Percentiles rank a stretch among this genome's conserved stretches.
These are phyloP conservation scores for Geotrichum fermentans DNA, from an alignment of 1,139 yeast species.

Conservation along the genomic window DNA sequence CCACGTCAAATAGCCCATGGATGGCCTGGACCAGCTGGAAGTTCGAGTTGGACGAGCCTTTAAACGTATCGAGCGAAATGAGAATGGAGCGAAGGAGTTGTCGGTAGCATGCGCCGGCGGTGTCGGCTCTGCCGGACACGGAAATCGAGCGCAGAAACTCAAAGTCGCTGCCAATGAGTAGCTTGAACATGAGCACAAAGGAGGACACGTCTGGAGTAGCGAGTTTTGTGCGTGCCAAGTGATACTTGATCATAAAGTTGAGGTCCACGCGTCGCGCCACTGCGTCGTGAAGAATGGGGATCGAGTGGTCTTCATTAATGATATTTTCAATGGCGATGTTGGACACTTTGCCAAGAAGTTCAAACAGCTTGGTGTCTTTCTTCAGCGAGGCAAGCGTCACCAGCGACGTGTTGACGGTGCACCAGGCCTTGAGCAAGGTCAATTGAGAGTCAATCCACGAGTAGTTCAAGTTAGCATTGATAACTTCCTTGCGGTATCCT, in stretches of 20 bases:
- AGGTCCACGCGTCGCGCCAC: slow-evolving; percentile 63
- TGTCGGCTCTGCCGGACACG: slow-evolving; percentile 9
- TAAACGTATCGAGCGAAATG: slow-evolving; percentile 29
- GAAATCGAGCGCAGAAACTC: slow-evolving; percentile 24
- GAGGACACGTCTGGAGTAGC: slow-evolving; percentile 21
- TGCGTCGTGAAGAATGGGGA: slow-evolving; percentile 47
- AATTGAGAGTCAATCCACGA: slow-evolving; percentile 67
- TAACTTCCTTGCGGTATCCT: slow-evolving; percentile 49
- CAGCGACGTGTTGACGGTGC: slow-evolving; percentile 67
- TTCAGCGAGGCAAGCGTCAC: slow-evolving; percentile 43
- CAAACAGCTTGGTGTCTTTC: slow-evolving; percentile 38
- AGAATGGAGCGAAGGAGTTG: slow-evolving; percentile 14
- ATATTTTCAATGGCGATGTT: slow-evolving; percentile 50
- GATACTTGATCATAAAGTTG: slow-evolving; percentile 59
- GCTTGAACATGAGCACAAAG: slow-evolving; percentile 23
- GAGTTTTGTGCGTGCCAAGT: slow-evolving; percentile 37
- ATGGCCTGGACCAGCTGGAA: slow-evolving; percentile 26
- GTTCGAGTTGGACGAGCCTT: slow-evolving; percentile 7
- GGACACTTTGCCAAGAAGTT: slow-evolving; percentile 37
- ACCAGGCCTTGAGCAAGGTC: slow-evolving; percentile 67
- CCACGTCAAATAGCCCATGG: slow-evolving; percentile 31
- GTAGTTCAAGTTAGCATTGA: slow-evolving; percentile 57
- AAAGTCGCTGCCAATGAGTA: slow-evolving; percentile 28
- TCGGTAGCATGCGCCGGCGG: slow-evolving; percentile 14
- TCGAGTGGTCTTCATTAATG: slow-evolving; percentile 50